Percentiles rank a stretch among this genome's conserved stretches.
Evolutionary conservation across 345 rosid genomes (phyloP).

Genomic region (Hibiscus syriacus): DNA sequence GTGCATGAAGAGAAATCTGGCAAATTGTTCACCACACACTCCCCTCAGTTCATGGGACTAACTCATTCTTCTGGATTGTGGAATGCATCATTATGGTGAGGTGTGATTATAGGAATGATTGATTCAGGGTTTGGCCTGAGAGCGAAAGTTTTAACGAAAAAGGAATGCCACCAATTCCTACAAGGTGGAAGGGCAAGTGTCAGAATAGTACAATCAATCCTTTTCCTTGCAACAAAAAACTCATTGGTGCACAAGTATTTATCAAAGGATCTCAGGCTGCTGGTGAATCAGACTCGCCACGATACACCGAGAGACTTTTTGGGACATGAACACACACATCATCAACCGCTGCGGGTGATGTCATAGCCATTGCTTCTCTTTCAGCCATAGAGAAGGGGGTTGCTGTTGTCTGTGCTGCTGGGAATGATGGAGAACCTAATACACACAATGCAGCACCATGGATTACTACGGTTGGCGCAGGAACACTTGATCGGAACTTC

Average conservation of each 20-base stretch:
- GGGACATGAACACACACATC: conserved; percentile 14
- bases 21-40: conserved; percentile 9
- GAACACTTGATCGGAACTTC: conserved; percentile 4
- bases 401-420: background rate
- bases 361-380: conserved; percentile 4
- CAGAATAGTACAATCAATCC: background rate
- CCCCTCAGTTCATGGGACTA: conserved; percentile 5
- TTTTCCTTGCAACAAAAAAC: conserved; percentile 3
- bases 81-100: conserved; percentile 9
- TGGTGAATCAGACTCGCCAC: background rate
- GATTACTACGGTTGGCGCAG: conserved; percentile 1
- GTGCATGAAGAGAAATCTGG: conserved; percentile 6
- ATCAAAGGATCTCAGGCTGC: conserved; percentile 3
- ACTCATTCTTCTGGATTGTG: conserved; percentile 1
- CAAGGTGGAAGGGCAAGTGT: conserved; percentile 10
- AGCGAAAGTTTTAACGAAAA: conserved; percentile 7
- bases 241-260: conserved; percentile 5
- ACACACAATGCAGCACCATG: background rate
- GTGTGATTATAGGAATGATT: conserved; percentile 10
- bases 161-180: conserved; percentile 4
- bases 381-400: background rate
- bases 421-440: background rate
- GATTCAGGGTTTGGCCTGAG: conserved; percentile 14
- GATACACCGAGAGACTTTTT: conserved; percentile 9
- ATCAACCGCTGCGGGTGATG: conserved; percentile 1